Conservation (phyloP, 2,329 filamentous ascomycete genomes). For the Phialocephala subalpina region DNA sequence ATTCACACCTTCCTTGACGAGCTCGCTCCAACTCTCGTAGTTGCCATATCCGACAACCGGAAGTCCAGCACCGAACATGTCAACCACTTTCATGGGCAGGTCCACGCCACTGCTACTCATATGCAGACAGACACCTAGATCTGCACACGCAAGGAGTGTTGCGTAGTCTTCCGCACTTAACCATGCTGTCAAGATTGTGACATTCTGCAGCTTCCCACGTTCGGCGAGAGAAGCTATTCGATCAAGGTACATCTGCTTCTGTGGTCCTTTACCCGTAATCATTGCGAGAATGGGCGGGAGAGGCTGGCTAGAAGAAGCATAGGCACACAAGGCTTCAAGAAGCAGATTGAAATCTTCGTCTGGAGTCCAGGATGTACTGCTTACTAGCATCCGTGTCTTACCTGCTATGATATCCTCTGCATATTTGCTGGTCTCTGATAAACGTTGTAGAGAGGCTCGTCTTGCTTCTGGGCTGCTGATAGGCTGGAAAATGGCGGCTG, state of each 20-base stretch:
- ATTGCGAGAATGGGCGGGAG: constrained; percentile 77
- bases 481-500: constrained; percentile 82
- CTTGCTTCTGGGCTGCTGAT: constrained; percentile 54
- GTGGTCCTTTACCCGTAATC: constrained; percentile 93
- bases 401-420: constrained; percentile 66
- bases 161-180: constrained; percentile 87
- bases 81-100: constrained; percentile 98
- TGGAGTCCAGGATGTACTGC: constrained; percentile 95
- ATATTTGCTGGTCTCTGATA: constrained; percentile 70
- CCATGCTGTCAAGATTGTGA: constrained; percentile 84
- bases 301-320: constrained; percentile 59
- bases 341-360: constrained; percentile 95
- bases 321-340: constrained; percentile 80
- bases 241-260: constrained; percentile 77
- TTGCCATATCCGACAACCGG: constrained; percentile 87
- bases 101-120: constrained; percentile 95
- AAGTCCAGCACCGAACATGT: constrained; percentile 96
- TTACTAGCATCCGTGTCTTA: constrained; percentile 77
- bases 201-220: constrained; percentile 69
- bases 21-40: constrained; percentile 88
- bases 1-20: constrained; percentile 89
- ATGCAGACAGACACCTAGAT: constrained; percentile 90
- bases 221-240: constrained; percentile 68
- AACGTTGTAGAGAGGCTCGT: constrained; percentile 68
- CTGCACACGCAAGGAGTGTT: constrained; percentile 80